Conservation (phyloP, 352 stramenopile genomes). For the Globisporangium abappressorium region DNA sequence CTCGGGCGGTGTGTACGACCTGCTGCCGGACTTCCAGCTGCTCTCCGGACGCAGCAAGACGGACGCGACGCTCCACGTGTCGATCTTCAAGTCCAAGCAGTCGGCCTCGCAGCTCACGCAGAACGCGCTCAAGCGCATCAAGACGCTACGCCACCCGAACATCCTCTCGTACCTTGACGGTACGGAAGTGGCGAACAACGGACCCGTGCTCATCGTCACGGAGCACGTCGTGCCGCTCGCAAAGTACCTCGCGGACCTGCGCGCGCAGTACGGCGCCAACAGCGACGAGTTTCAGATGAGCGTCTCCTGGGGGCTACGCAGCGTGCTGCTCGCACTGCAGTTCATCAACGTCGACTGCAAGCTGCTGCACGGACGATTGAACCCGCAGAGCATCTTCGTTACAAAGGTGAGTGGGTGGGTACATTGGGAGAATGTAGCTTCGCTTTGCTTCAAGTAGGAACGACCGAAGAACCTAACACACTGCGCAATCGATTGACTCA, state of each 20-base stretch:
- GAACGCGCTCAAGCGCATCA: constrained; percentile 90
- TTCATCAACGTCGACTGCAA: constrained; percentile 96
- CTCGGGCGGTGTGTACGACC: constrained; percentile 48
- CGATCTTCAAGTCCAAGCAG: constrained; percentile 93
- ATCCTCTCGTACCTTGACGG: constrained; percentile 89
- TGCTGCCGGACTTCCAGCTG: constrained; percentile 79
- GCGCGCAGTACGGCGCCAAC: constrained; percentile 48
- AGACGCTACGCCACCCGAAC: constrained; percentile 94
- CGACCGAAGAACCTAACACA: neutral
- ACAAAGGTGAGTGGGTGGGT: constrained; percentile 62
- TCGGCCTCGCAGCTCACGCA: constrained; percentile 71
- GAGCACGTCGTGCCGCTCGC: constrained; percentile 91
- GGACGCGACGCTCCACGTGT: constrained; percentile 72
- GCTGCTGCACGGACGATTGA: constrained; percentile 89
- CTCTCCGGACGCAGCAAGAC: constrained; percentile 85
- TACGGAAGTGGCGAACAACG: constrained; percentile 69
- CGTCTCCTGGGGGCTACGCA: constrained; percentile 92
- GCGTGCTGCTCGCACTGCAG: constrained; percentile 88
- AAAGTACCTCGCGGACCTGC: constrained; percentile 82
- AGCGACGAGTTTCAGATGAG: constrained; percentile 82
- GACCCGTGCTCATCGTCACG: constrained; percentile 92
- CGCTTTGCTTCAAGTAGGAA: neutral
- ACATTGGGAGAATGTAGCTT: neutral
- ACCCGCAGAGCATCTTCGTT: constrained; percentile 91
- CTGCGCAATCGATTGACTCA: neutral